Evolutionary conservation across 768 basidiomycete genomes (phyloP), one percentile per base, ranked within the genome.

Genomic region (Dentipellis sp.): DNA sequence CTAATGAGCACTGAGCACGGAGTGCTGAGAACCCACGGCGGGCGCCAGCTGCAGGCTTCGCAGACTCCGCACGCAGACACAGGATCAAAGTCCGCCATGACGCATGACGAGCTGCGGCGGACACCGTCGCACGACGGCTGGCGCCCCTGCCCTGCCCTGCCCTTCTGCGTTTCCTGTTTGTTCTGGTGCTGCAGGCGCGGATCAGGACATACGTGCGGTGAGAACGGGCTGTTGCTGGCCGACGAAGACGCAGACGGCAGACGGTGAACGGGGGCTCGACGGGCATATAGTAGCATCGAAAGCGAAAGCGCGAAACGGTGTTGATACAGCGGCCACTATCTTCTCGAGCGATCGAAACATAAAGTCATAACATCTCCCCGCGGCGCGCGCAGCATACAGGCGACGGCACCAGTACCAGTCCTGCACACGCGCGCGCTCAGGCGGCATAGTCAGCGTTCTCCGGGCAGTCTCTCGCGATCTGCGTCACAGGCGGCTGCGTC

Each of bases 381-480:
- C 40, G 14, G 3, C 3, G 40, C 40, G 4, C 19, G 40, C 40
- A 42, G 40, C 14, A 14, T 14, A 8, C 14, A 42, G 14, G 40
- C 3, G 19, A 19, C n/a, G 39, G 10, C 39, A n/a, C n/a, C 39
- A 40, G n/a, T 10, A 29, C 29, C 29, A 29, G 29, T 29, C 29
- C 29, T 19, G 48, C 48, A 50, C 12, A 50, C 12, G 48, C 14
- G 29, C 10, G 14, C 8, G 21, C 21, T 35, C 16, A 50, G 48
- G 48, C 29, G 23, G 37, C 35, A 17, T 63, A 66, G 29, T 70
- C 69, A 19, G 58, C 63, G 45, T 64, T 67, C 57, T 70, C 69
- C 2, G 67, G 66, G 51, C 71, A 72, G 58, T 72, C 70, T 54
- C 68, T 62, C 21, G 71, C 70, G 51, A 68, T 69, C 67, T 71